These are phyloP conservation scores for Castanopsis chinensis DNA, from an alignment of 306 rosid species.

Conservation along the genomic window DNA sequence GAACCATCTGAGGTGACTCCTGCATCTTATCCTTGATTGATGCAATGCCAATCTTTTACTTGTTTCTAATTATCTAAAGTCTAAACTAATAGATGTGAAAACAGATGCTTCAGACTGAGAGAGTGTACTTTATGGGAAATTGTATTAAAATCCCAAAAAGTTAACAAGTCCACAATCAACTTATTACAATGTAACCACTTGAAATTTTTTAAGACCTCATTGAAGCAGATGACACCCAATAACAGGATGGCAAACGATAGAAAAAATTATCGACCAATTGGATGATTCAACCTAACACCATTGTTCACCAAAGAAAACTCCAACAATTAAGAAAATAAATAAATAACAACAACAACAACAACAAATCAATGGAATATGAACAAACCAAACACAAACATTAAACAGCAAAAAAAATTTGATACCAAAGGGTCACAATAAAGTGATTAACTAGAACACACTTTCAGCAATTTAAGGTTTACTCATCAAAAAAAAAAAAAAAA, in stretches of 20 bases:
- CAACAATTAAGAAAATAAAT: not conserved
- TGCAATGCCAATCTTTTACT: too few relatives aligned
- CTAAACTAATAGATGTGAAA: too few relatives aligned
- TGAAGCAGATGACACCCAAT: not conserved
- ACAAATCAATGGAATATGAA: not conserved
- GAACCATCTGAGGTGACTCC: too few relatives aligned
- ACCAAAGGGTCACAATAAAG: not conserved
- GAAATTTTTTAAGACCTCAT: not conserved
- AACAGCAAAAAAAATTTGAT: not conserved
- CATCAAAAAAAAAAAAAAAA: not conserved
- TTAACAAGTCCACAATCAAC: not conserved
- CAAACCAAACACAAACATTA: not conserved
- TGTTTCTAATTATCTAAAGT: too few relatives aligned
- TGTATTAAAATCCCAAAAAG: not conserved
- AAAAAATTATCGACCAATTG: not conserved
- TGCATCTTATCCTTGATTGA: too few relatives aligned
- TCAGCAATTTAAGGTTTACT: constrained; percentile 21
- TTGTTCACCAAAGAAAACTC: not conserved
- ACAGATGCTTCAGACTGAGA: too few relatives aligned
- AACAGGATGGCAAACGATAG: not conserved
- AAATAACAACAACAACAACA: too few relatives aligned
- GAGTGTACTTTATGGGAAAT: too few relatives aligned
- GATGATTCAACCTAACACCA: not conserved
- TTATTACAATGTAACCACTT: not conserved
- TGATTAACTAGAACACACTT: not conserved